Evolutionary conservation across 768 basidiomycete genomes (phyloP), one percentile per base, ranked within the genome.

Genomic region (Leccinum variicolor): DNA sequence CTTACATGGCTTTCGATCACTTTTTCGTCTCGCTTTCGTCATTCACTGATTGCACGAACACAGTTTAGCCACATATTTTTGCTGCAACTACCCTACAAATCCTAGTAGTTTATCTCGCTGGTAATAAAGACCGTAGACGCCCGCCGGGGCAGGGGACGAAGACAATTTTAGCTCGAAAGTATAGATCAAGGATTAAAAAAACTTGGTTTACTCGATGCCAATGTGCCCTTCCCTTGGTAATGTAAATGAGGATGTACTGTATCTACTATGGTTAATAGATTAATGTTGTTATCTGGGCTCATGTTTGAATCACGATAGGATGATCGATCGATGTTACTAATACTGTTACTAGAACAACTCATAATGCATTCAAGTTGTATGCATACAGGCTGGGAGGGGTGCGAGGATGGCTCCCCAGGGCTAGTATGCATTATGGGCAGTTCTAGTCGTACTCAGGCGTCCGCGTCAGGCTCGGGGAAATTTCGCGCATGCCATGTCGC

Each of bases 51-150:
- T 49, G 52, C 56, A 57, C 39, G 23, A 34, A 53, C 43, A 26
- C 45, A 47, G 13, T 48, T 52, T 43, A 51, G 29, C 29, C 43
- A 36, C 29, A 19, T 2, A 13, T 41, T 54, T 49, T 55, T 50
- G 21, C 39, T 58, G 50, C 54, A 36, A 54, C 54, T 69, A 69
- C 53, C 62, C 50, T 69, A 68, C 55, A 50, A 45, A 14, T 23
- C 43, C 50, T 63, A 66, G 50, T 59, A 26, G 19, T 52, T 55
- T 52, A 62, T 59, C 50, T 46, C 56, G 58, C 41, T 52, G 41
- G n/a, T 67, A 58, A 66, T 60, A 43, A 48, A 50, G 21, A 39
- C 52, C 34, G 28, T 52, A 29, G 47, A 39, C 15, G n/a, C n/a
- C 39, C 39, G n/a, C n/a, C n/a, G n/a, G n/a, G n/a, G 29, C 14